Base-by-base conservation (phyloP, 139 green algal genomes). In the Picochlorum sp. region DNA sequence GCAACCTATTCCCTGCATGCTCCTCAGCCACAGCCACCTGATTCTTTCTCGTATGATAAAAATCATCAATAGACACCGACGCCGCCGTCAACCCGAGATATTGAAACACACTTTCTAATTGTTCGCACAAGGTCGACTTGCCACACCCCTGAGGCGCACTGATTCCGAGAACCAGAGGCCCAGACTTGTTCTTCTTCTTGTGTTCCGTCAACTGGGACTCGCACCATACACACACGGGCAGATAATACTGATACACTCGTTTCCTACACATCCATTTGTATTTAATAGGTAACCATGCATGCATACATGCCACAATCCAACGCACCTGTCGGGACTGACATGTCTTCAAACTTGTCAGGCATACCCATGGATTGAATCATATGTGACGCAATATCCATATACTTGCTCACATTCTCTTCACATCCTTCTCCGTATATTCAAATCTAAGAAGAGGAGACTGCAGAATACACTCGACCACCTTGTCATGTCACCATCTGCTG, bases 61-160 rank as follows among this genome's bases (percentile, higher is more conserved):
- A 98, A 75, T 99, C 94, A 56, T 99, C 94, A 5, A 98, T 86
- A 8, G 93, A 98, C 15, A 98, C 79, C 45, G 71, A 83, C 0
- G 83, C 88, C 5, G 80, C 79, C 4, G 37, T 60, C 10, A 63
- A n/a, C 2, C 69, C 63, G 1, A 28, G 24, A 44, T 30, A 16
- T 14, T 15, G 44, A 28, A 97, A 91, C 45, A 98, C 80, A 49
- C 66, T 37, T 74, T 92, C 70, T 34, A 99, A 80, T 72, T 92
- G 71, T 61, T 90, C 86, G 51, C 95, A 90, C 7, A 98, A 56
- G 6, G 94, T 99, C 4, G 86, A 92, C 76, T 99, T 99, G 51
- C 94, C 94, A 66, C 90, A 98, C 10, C 94, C 94, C 63, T 96
- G 87, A 9, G 75, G 81, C 1, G 93, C 93, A 37, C 69, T 86